These are phyloP conservation scores for Lipomyces anomalus DNA, from an alignment of 805 yeast genomes.

Conservation along the genomic window DNA sequence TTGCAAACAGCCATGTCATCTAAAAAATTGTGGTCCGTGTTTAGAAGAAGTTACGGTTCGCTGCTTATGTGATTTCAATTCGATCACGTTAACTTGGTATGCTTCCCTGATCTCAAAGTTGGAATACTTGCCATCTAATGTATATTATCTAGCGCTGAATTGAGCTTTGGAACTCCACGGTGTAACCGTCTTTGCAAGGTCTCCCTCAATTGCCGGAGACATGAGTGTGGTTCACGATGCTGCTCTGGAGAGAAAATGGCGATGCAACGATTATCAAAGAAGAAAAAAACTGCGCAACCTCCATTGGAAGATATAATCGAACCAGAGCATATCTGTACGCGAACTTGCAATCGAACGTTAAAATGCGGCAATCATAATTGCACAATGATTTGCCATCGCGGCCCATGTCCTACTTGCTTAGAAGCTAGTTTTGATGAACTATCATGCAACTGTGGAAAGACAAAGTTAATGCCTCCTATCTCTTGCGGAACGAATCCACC, in stretches of 20 bases:
- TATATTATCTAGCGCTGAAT: conserved; percentile 4
- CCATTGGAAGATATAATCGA: conserved; percentile 30
- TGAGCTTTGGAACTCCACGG: conserved; percentile 38
- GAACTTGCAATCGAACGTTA: conserved; percentile 27
- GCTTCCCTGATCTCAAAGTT: background rate
- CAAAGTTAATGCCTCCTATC: conserved; percentile 31
- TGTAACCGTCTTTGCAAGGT: conserved; percentile 73
- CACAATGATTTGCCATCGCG: conserved; percentile 30
- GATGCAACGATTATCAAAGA: conserved; percentile 35
- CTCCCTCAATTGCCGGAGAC: conserved; percentile 71
- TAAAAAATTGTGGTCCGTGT: conserved; percentile 71
- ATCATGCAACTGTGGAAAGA: conserved; percentile 32
- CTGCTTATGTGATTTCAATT: conserved; percentile 56
- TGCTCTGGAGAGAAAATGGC: conserved; percentile 66
- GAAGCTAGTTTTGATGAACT: conserved; percentile 30
- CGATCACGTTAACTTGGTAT: conserved; percentile 19
- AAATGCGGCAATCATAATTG: conserved; percentile 31
- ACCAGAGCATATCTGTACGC: conserved; percentile 30
- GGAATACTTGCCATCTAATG: background rate
- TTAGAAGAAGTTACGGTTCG: conserved; percentile 43
- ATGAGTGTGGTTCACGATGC: conserved; percentile 63
- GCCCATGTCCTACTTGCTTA: conserved; percentile 32
- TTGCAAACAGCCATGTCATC: conserved; percentile 69
- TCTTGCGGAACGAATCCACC: conserved; percentile 33
- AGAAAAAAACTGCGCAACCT: conserved; percentile 7